Base-by-base conservation (phyloP, 179 eudicot genomes). In the Patellifolia procumbens region DNA sequence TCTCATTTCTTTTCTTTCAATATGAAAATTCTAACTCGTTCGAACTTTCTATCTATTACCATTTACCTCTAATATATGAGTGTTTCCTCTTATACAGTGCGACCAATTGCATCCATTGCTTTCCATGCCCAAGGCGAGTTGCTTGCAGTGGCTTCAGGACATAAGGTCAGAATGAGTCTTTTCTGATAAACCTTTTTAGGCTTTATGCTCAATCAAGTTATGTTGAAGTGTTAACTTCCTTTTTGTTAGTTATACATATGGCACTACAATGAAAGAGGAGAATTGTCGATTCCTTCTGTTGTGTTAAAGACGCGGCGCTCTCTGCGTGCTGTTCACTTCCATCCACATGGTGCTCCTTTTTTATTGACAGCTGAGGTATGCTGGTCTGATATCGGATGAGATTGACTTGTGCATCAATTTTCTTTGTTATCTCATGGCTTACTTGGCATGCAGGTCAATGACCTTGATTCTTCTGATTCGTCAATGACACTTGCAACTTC, bases 101-200 rank as follows among this genome's bases (percentile, higher is more conserved):
- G 99, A n/a, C 99, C 98, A 28, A 96, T 96, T 76, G 99, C 99
- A 78, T 93, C 98, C 65, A 90, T 96, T 79, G 99, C 99, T 78
- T 96, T 96, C 83, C 98, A 96, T 85, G 92, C 97, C 68, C 91
- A 89, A 81, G 99, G 98, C 26, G 99, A 93, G 78, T 81, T 96
- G 79, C 88, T 96, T 74, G 99, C 99, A 22, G 98, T 96, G 76
- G 99, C 99, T 80, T 91, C 99, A 24, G 98, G 99, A 60, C 99
- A 93, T 88, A 96, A 96, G 97, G 99, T 96, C 65, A 66, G 84
- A 49, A 51, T 64, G 56, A 35, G n/a, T 51, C 63, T 7, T 16
- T 49, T 31, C 28, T 13, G 1, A 34, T n/a, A n/a, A 5, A 13
- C 20, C 39, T 24, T 53, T 48, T 51, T 86, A 45, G 68, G 26